Evolutionary conservation across 73 alveolate genomes (phyloP), one percentile per base, ranked within the genome.

Genomic region (Tetrahymena thermophila): DNA sequence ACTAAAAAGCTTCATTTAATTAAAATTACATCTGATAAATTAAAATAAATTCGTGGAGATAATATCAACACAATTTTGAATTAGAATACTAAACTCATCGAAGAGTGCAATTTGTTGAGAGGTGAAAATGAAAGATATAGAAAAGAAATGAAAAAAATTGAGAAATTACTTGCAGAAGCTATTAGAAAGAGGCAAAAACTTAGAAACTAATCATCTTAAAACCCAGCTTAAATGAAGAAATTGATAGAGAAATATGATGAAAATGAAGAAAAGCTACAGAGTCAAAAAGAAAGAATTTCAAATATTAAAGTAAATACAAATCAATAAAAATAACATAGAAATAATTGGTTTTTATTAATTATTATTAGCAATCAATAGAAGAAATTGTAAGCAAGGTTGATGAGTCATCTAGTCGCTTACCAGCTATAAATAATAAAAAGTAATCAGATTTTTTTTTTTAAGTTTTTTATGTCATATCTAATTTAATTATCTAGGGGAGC

Each of bases 61-160:
- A 95, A 95, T 21, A 95, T 95, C 0, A 89, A 95, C 55, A 95
- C 97, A 31, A 95, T 95, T 34, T 95, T 95, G 35, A 95, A 89
- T 35, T 43, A 95, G 31, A 95, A 95, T 35, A 95, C 97, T 9
- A 95, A 95, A 95, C 50, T 95, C 4, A 95, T 95, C 38, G 97
- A 95, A 56, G 97, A 95, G 93, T 95, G 97, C 42, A 95, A 95
- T 85, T 55, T 95, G 95, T 84, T 95, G 14, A 95, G 97, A 89
- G 85, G 95, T 85, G 97, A 95, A 57, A 95, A 95, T 50, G 97
- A 95, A 28, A 85, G 94, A 55, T 95, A 95, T 50, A 85, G 85
- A 10, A 95, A 95, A 28, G 94, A 95, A 50, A 95, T 95, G 50
- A 95, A 95, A 93, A 94, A 95, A 55, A 93, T 95, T 15, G 97